Evolutionary conservation across 768 basidiomycete species (phyloP), one percentile per base, ranked within the genome.

Genomic region (Rhodocollybia butyracea): DNA sequence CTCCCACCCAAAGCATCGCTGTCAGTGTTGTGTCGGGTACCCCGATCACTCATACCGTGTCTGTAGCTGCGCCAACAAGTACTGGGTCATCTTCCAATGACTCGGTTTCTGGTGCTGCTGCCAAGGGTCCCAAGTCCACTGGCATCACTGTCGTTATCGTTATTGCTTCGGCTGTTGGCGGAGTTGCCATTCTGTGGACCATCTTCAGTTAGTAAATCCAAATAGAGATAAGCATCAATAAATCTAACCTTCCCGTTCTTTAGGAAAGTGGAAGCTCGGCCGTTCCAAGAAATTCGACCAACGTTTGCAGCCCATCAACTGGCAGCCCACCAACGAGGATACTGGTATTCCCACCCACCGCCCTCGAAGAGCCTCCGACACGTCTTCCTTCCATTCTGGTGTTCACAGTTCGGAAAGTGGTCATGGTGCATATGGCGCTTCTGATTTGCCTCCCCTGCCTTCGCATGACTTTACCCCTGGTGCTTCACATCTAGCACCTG

Each of bases 121-220:
- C 64, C 3, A 56, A 66, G 24, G 59, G 70, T 34, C 64, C 65
- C 12, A 74, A 74, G 58, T 72, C 68, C 56, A 76, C 69, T 31
- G 73, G 81, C 4, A 70, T 82, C 52, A 90, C 85, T 17, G 76
- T 83, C 40, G 72, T 94, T 61, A 86, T 91, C 63, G 80, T 82
- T 48, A 75, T 90, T 50, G 92, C 82, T 3, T 77, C 86, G 5
- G 83, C 77, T 43, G 62, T 93, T 40, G 92, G 83, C 50, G 87
- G 79, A 29, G 65, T 87, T 50, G 79, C 80, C 55, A 83, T 93
- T 61, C 76, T 88, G 59, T 95, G 92, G 92, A 94, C 91, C 46
- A 72, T 92, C 65, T 89, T 94, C 77, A 87, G 92, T 74, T 93
- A 94, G 70, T 93, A 90, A 88, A 92, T n/a, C n/a, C n/a, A 93